Conservation (phyloP, 1,139 yeast species). For the Protomyces macrosporus region DNA sequence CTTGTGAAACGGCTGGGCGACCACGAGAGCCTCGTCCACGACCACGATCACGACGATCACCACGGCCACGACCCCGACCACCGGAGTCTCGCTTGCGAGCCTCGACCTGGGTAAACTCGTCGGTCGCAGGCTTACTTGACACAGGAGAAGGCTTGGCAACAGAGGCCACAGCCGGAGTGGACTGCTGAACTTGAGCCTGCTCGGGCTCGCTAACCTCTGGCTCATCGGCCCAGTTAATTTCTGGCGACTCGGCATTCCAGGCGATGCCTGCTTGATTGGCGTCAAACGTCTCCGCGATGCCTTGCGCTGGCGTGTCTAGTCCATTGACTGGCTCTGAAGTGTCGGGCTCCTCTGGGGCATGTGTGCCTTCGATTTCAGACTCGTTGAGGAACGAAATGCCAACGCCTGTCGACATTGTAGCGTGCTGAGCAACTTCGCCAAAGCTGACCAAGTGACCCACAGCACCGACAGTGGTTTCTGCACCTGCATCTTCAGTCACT, state of each 20-base stretch:
- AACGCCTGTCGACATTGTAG: background rate
- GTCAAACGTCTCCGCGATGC: background rate
- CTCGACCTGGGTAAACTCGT: background rate
- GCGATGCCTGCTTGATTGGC: background rate
- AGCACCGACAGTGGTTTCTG: background rate
- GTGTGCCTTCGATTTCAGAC: slow-evolving; percentile 21
- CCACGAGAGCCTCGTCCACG: background rate
- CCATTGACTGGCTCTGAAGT: background rate
- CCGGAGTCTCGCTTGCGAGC: background rate
- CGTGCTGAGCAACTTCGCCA: slow-evolving; percentile 1
- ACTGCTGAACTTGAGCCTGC: background rate
- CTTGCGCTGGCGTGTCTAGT: background rate
- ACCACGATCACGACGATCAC: background rate
- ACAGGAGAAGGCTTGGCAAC: background rate
- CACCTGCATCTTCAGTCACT: background rate
- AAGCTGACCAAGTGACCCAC: slow-evolving; percentile 7
- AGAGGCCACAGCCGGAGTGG: background rate
- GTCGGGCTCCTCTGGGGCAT: background rate
- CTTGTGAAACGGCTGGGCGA: too few relatives aligned
- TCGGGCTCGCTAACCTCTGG: background rate
- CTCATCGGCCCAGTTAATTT: background rate
- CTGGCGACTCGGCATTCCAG: background rate
- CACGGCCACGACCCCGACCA: background rate
- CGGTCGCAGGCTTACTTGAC: background rate
- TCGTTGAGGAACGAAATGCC: slow-evolving; percentile 25